Conservation (phyloP, 441 rosid genomes). For the Dalechampia spathulata region DNA sequence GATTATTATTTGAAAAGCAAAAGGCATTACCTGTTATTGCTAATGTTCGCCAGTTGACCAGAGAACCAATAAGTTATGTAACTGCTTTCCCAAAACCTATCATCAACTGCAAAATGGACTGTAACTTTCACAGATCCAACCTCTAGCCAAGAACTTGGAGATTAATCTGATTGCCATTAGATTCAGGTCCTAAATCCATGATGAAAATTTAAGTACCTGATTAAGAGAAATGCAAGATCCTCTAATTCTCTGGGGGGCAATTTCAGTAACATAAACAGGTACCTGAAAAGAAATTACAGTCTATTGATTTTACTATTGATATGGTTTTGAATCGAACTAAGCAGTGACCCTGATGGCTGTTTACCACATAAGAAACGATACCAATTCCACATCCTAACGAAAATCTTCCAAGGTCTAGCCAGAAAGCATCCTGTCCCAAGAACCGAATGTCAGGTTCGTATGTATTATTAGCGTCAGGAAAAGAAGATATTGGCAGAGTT, state of each 20-base stretch:
- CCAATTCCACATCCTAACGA: constrained; percentile 41
- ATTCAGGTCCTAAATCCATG: too few relatives aligned
- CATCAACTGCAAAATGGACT: constrained; percentile 3
- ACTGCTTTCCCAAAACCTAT: neutral
- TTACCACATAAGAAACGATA: constrained; percentile 49
- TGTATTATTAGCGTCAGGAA: too few relatives aligned
- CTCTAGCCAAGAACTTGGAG: too few relatives aligned
- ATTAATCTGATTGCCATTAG: too few relatives aligned
- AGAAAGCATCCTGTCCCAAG: constrained; percentile 39
- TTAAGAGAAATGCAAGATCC: constrained; percentile 25
- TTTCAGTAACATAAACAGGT: constrained; percentile 30
- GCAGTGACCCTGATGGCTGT: too few relatives aligned
- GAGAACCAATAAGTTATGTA: constrained; percentile 3
- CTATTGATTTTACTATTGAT: too few relatives aligned
- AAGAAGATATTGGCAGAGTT: too few relatives aligned
- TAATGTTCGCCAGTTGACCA: constrained; percentile 2
- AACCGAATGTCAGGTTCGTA: too few relatives aligned
- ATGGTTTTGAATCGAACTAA: too few relatives aligned
- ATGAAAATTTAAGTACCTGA: too few relatives aligned
- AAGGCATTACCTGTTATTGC: neutral
- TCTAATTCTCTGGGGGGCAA: constrained; percentile 28
- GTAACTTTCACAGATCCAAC: too few relatives aligned
- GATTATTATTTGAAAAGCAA: too few relatives aligned
- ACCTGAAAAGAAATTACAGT: constrained; percentile 30
- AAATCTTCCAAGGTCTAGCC: constrained; percentile 47